phyloP scores from a whole-genome alignment of 164 flowering plant species.

The Litsea cubeba region DNA sequence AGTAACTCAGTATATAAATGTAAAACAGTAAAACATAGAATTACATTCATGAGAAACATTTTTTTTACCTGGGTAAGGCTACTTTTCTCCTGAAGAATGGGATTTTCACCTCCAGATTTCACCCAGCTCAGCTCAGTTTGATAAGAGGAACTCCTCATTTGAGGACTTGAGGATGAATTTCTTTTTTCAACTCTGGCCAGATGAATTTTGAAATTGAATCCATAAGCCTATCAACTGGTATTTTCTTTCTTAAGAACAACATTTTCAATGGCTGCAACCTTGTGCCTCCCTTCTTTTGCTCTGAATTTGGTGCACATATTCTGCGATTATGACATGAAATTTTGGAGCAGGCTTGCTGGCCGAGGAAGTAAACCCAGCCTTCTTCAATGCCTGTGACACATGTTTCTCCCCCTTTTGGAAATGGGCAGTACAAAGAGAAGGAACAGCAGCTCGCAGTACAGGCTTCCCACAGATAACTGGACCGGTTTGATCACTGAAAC shows the following conservation, averaged over 20 bases:
- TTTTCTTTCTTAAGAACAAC: conserved; percentile 30
- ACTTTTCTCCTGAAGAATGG: no score
- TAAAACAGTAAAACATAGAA: no score
- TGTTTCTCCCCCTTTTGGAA: conserved; percentile 52
- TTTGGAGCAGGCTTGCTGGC: conserved; percentile 65
- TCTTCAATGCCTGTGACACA: conserved; percentile 54
- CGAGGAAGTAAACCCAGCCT: conserved; percentile 67
- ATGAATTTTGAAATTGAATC: background rate
- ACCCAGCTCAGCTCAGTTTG: background rate
- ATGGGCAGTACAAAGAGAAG: conserved; percentile 55
- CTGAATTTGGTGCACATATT: conserved; percentile 66
- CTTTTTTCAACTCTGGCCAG: background rate
- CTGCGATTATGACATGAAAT: conserved; percentile 64
- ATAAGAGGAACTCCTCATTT: background rate
- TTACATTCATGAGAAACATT: no score
- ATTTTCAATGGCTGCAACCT: conserved; percentile 14
- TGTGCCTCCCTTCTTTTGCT: conserved; percentile 48
- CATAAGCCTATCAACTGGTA: conserved; percentile 10
- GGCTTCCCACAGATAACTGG: conserved; percentile 64
- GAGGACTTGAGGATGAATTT: background rate
- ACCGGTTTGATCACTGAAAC: conserved; percentile 48
- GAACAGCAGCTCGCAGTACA: conserved; percentile 49
- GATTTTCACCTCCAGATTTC: background rate
- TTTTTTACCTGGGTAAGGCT: no score
- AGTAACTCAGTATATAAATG: no score